Percentiles rank a stretch among this genome's conserved stretches.
Conservation (phyloP, 2,329 filamentous ascomycete genomes). For the Biscogniauxia marginata region DNA sequence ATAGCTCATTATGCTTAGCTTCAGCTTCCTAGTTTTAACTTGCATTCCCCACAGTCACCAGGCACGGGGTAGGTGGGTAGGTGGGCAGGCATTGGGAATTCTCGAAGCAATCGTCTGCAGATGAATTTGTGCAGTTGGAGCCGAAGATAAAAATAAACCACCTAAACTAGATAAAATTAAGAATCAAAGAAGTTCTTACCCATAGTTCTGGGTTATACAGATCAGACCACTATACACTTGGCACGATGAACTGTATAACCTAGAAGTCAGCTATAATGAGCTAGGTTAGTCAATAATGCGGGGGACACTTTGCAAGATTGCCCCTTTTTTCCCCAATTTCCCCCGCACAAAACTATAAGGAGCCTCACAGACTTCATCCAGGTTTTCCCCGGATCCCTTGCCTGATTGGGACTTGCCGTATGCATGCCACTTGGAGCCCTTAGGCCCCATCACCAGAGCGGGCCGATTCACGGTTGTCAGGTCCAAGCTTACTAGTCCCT, state of each 20-base stretch:
- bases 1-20: not conserved
- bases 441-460: slow-evolving; percentile 13
- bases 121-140: too few relatives aligned
- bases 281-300: not conserved
- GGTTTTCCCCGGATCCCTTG: not conserved
- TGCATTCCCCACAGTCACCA: not conserved
- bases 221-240: too few relatives aligned
- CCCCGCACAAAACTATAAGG: not conserved
- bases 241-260: too few relatives aligned
- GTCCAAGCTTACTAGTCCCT: slow-evolving; percentile 1
- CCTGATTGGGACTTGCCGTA: slow-evolving; percentile 7
- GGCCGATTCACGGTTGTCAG: slow-evolving; percentile 22
- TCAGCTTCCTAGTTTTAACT: not conserved
- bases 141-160: too few relatives aligned
- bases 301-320: not conserved
- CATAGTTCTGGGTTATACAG: too few relatives aligned
- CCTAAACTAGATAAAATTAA: too few relatives aligned
- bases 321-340: not conserved
- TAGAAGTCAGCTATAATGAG: not conserved
- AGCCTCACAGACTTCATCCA: not conserved
- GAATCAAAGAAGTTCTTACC: too few relatives aligned
- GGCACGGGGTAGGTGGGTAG: too few relatives aligned
- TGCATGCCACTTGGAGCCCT: slow-evolving; percentile 17
- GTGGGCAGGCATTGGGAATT: too few relatives aligned
- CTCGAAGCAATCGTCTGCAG: too few relatives aligned